These are phyloP conservation scores for Lasiosphaeria hispida DNA, from an alignment of 495 filamentous ascomycete genomes.

Conservation along the genomic window DNA sequence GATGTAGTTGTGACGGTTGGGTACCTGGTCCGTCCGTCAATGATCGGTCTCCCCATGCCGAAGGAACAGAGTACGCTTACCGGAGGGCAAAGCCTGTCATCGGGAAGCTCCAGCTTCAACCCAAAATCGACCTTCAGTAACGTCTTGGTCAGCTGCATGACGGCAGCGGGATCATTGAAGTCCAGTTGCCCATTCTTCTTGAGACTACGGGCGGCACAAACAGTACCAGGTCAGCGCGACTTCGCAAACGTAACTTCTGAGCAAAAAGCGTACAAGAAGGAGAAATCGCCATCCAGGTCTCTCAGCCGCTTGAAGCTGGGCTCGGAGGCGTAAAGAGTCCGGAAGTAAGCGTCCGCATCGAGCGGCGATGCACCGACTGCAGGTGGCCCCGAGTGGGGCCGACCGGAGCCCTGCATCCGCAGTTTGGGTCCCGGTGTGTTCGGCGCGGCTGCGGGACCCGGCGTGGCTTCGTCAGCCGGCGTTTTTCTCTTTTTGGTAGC, in stretches of 20 bases:
- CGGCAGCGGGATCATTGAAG: slow-evolving; percentile 74
- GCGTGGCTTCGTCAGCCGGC: slow-evolving; percentile 7
- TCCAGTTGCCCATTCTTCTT: slow-evolving; percentile 67
- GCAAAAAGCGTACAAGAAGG: slow-evolving; percentile 17
- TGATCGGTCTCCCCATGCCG: neutral
- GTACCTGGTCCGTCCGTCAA: slow-evolving; percentile 47
- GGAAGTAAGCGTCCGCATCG: slow-evolving; percentile 37
- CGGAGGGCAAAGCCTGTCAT: slow-evolving; percentile 85
- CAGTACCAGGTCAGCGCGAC: neutral
- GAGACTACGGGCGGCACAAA: slow-evolving; percentile 34
- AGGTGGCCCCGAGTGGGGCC: neutral
- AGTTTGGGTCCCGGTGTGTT: neutral
- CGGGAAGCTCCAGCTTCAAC: slow-evolving; percentile 65
- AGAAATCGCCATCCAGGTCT: slow-evolving; percentile 32
- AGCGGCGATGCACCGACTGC: neutral
- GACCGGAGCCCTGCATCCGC: no score
- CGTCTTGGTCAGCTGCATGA: slow-evolving; percentile 79
- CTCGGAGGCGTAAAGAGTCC: slow-evolving; percentile 32
- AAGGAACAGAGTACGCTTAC: slow-evolving; percentile 48
- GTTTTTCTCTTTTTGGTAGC: slow-evolving; percentile 27
- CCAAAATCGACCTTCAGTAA: slow-evolving; percentile 74
- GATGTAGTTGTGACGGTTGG: slow-evolving; percentile 85
- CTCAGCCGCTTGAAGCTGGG: slow-evolving; percentile 38
- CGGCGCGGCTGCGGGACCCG: neutral
- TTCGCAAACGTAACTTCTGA: no score